phyloP scores from a whole-genome alignment of 768 basidiomycete species.

The Boletus speciosus region DNA sequence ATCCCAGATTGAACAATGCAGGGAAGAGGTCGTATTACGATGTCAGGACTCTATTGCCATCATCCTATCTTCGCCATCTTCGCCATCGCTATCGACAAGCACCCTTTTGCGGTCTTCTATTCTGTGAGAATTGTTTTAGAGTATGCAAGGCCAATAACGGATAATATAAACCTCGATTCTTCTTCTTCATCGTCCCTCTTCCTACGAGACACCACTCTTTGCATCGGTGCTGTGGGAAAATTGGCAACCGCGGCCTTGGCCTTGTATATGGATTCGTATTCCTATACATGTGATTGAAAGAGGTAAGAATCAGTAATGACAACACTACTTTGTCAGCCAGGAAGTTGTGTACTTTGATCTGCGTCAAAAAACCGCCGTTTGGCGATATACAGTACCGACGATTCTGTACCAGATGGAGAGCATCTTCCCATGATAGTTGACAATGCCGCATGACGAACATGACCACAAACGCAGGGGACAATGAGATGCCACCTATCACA shows the following conservation, averaged over 20 bases:
- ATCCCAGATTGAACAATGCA: conserved; percentile 4
- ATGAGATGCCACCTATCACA: conserved; percentile 71
- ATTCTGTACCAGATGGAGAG: conserved; percentile 84
- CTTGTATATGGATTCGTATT: conserved; percentile 90
- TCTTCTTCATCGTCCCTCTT: conserved; percentile 77
- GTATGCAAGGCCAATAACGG: neutral
- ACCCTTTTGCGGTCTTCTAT: conserved; percentile 44
- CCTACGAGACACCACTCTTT: conserved; percentile 49
- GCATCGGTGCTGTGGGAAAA: conserved; percentile 43
- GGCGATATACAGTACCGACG: conserved; percentile 92
- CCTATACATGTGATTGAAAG: conserved; percentile 41
- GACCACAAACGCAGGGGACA: conserved; percentile 86
- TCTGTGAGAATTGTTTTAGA: conserved; percentile 19
- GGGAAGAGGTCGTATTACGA: neutral
- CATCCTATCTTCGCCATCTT: conserved; percentile 34
- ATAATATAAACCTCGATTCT: conserved; percentile 39
- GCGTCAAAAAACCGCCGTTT: conserved; percentile 86
- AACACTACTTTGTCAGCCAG: neutral
- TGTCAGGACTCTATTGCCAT: conserved; percentile 31
- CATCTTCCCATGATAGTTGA: conserved; percentile 82
- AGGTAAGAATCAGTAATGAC: neutral
- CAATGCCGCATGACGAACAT: conserved; percentile 92
- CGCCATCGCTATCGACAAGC: conserved; percentile 32
- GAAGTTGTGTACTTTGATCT: conserved; percentile 67
- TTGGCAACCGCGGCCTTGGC: conserved; percentile 67